Evolutionary conservation across 371 early-diverging fungal genomes (phyloP).

Genomic region (Chytridiales sp.): DNA sequence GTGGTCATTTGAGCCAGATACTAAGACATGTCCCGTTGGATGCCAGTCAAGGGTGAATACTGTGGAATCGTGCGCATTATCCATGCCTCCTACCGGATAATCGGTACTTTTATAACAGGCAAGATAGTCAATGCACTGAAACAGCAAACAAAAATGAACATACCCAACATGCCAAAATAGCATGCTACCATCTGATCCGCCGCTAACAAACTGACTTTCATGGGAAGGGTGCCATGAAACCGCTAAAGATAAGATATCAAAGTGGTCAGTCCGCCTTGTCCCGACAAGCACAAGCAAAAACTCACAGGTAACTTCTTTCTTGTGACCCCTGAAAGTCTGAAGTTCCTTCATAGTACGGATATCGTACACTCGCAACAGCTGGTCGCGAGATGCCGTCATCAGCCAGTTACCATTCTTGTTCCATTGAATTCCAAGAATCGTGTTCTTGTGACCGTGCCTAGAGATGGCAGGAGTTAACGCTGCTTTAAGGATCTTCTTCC

Average conservation of each 20-base stretch:
- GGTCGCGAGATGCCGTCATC: conserved; percentile 94
- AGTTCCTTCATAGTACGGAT: conserved; percentile 95
- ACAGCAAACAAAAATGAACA: conserved; percentile 9
- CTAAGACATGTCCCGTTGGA: conserved; percentile 97
- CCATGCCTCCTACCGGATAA: conserved; percentile 65
- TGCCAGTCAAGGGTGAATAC: conserved; percentile 99
- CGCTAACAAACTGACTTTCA: conserved; percentile 89
- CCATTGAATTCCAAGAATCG: conserved; percentile 91
- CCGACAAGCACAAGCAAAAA: too few species aligned
- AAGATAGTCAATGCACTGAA: neutral
- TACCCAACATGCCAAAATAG: conserved; percentile 91
- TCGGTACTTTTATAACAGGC: conserved; percentile 25
- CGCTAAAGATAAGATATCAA: conserved; percentile 45
- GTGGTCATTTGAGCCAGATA: conserved; percentile 97
- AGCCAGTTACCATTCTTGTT: conserved; percentile 98
- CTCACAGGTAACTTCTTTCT: conserved; percentile 92
- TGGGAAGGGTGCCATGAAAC: conserved; percentile 95
- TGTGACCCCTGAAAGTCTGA: conserved; percentile 88
- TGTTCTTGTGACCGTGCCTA: conserved; percentile 97
- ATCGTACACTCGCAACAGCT: conserved; percentile 93
- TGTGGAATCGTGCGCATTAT: conserved; percentile 90
- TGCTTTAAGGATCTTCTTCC: neutral
- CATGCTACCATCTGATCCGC: conserved; percentile 93
- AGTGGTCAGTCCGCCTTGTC: neutral
- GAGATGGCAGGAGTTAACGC: neutral